Percentiles rank a stretch among this genome's conserved stretches.
These are phyloP conservation scores for Tritrichomonas musculus DNA, from an alignment of 208 protist species.

Conservation along the genomic window DNA sequence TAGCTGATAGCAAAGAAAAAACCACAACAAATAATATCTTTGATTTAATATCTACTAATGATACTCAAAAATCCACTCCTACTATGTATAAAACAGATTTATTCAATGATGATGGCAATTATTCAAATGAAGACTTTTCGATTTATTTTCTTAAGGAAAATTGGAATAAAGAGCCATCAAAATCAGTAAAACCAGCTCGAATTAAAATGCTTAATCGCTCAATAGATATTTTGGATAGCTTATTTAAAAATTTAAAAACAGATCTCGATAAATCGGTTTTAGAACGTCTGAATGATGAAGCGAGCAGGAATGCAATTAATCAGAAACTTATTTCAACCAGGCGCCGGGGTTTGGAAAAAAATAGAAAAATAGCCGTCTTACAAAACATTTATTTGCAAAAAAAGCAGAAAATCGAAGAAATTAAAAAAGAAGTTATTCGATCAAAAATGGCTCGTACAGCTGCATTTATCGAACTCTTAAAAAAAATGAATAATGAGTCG, in stretches of 20 bases:
- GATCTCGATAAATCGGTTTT: background rate
- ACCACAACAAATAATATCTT: background rate
- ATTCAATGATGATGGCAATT: background rate
- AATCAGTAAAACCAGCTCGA: background rate
- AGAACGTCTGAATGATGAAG: background rate
- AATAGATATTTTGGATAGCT: background rate
- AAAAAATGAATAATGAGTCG: background rate
- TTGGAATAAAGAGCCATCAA: background rate
- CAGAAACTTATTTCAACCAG: background rate
- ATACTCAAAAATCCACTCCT: background rate
- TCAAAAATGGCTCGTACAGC: background rate
- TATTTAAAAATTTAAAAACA: background rate
- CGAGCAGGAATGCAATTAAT: background rate
- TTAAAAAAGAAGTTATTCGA: background rate
- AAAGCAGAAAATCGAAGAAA: background rate
- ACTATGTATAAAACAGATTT: background rate
- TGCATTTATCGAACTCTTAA: background rate
- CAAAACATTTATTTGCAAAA: background rate
- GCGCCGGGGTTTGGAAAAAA: background rate
- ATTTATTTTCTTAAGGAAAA: background rate
- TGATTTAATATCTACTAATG: too few species aligned
- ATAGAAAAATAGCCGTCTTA: background rate
- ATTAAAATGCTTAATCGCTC: background rate
- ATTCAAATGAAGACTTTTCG: background rate
- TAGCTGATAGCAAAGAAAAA: background rate